Percentiles rank a stretch among this genome's conserved stretches.
These are phyloP conservation scores for Poa annua DNA, from an alignment of 176 grass and related monocot species.

Conservation along the genomic window DNA sequence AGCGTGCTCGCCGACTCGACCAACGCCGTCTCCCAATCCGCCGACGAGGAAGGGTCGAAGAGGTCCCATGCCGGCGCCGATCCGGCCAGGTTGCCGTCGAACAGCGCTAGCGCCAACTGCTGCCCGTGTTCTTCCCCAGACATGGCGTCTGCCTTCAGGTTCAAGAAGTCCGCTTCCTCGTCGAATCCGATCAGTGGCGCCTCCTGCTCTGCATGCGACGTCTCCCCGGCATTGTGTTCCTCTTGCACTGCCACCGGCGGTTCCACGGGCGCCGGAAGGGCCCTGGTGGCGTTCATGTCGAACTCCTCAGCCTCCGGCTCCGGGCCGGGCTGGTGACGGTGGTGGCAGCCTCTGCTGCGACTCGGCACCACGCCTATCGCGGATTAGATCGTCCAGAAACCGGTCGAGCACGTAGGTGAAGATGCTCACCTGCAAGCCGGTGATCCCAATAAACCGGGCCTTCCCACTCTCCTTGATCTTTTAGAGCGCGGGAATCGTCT, in stretches of 20 bases:
- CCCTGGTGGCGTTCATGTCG: slow-evolving; percentile 57
- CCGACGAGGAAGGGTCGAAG: slow-evolving; percentile 42
- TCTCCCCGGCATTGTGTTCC: background rate
- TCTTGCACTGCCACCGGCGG: background rate
- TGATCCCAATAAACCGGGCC: no score
- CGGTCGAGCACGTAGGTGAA: no score
- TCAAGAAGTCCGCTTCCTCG: slow-evolving; percentile 61
- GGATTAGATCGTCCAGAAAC: slow-evolving; percentile 90
- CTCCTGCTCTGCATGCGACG: background rate
- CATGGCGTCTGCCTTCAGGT: slow-evolving; percentile 60
- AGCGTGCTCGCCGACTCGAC: slow-evolving; percentile 70
- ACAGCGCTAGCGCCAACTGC: slow-evolving; percentile 63
- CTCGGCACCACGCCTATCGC: slow-evolving; percentile 58
- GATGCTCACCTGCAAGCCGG: no score
- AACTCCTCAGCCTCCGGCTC: slow-evolving; percentile 40
- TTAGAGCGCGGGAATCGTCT: no score
- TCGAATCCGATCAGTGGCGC: slow-evolving; percentile 4
- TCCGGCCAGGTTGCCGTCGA: slow-evolving; percentile 45
- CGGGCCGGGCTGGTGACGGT: slow-evolving; percentile 5
- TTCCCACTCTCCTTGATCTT: no score
- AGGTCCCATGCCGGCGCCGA: slow-evolving; percentile 40
- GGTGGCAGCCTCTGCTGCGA: slow-evolving; percentile 20
- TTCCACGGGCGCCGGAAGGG: slow-evolving; percentile 53
- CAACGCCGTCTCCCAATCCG: no score
- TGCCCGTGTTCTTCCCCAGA: slow-evolving; percentile 56